Base-by-base conservation (phyloP, 305 asterid genomes). In the Fraxinus platypoda region DNA sequence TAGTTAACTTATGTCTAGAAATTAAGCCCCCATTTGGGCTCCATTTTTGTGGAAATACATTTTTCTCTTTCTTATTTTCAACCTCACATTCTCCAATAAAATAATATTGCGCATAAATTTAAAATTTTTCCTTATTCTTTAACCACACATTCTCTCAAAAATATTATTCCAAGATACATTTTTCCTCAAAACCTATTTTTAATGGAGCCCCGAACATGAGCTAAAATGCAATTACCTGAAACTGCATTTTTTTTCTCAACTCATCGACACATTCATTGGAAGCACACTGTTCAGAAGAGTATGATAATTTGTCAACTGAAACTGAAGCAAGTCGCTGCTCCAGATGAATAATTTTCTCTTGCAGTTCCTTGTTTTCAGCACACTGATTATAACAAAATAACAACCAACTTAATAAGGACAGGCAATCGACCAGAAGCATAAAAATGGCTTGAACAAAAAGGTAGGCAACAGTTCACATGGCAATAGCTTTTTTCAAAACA, bases 331-430 rank as follows among this genome's bases (percentile, higher is more conserved):
- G 89, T 87, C 93, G 93, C 84, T 88, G 92, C 88, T 96, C 97
- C 89, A 96, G 85, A 76, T 11, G 85, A 86, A 77, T 74, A 83
- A 90, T 84, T 85, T 82, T 93, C 82, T 93, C 98, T 83, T 85
- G 90, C 79, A 94, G 84, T 82, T 92, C 99, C 85, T 87, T 87
- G 87, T 87, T 96, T 87, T 93, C 99, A 37, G 87, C 88, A 86
- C 91, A 90, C 98, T 96, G 89, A 76, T 74, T 84, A 77, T 28
- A 85, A 84, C 46, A 78, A 85, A 62, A 88, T 79, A 83, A 85
- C 52, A 83, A 34, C 76, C 37, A 37, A 75, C 25, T 80, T 72
- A 35, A 35, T 70, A 68, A 33, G 19, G 54, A 77, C 68, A 23
- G 19, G 74, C 37, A 57, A 78, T 76, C 64, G 73, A 84, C 76